These are phyloP conservation scores for Sicyos edulis DNA, from an alignment of 306 rosid genomes.

Conservation along the genomic window DNA sequence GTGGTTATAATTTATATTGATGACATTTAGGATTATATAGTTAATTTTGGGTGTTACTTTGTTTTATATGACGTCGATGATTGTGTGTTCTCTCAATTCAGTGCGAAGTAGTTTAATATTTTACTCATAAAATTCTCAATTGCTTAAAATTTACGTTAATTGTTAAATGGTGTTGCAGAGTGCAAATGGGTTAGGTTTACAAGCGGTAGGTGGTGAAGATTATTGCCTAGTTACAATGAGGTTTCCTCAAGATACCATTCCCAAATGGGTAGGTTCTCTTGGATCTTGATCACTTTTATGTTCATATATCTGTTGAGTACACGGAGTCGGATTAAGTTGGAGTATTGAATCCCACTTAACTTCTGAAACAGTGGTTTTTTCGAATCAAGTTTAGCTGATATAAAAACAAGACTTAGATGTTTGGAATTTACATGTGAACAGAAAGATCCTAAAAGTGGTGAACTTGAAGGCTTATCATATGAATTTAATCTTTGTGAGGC, in stretches of 20 bases:
- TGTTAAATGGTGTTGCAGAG: slow-evolving; percentile 1
- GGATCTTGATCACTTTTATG: too few relatives aligned
- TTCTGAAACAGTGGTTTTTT: not conserved
- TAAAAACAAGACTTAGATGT: slow-evolving; percentile 13
- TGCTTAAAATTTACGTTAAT: not conserved
- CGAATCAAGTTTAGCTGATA: not conserved
- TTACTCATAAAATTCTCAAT: not conserved
- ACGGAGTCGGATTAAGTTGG: too few relatives aligned
- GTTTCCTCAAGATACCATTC: too few relatives aligned
- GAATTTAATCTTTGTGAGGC: slow-evolving; percentile 91
- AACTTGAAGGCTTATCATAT: slow-evolving; percentile 76
- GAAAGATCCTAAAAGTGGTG: slow-evolving; percentile 86
- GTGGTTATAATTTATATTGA: too few relatives aligned
- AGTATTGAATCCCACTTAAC: not conserved
- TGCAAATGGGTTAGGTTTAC: too few relatives aligned
- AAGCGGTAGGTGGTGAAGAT: too few relatives aligned
- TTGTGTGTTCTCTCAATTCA: not conserved
- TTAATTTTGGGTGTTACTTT: not conserved
- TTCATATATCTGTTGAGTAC: too few relatives aligned
- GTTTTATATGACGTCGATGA: not conserved
- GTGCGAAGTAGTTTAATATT: not conserved
- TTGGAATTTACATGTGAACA: slow-evolving; percentile 37
- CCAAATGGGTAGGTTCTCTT: too few relatives aligned
- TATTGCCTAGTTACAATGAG: too few relatives aligned
- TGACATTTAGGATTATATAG: not conserved